Conservation (phyloP, 495 filamentous ascomycete genomes). For the Sporormia fimetaria region DNA sequence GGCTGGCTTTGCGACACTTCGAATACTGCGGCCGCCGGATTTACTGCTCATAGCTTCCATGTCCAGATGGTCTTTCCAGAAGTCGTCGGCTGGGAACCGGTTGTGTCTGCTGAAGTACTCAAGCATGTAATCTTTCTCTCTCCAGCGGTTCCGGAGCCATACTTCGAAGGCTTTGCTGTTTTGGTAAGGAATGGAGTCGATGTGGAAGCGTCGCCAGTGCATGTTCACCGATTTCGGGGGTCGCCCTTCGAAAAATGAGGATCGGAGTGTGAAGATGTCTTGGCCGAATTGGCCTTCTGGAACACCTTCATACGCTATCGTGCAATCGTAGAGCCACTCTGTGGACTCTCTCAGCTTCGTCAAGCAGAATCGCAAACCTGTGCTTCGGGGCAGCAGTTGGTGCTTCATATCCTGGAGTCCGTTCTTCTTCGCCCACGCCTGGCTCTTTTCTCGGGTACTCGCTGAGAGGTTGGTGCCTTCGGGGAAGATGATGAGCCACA, state of each 20-base stretch:
- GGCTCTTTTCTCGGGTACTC: constrained; percentile 29
- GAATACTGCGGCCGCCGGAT: constrained; percentile 15
- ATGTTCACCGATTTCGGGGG: constrained; percentile 37
- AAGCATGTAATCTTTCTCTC: constrained; percentile 36
- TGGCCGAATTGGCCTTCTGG: constrained; percentile 33
- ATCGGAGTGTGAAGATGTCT: constrained; percentile 35
- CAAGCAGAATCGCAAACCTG: constrained; percentile 34
- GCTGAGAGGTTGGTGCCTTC: constrained; percentile 35
- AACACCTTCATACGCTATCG: constrained; percentile 36
- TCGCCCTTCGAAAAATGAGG: constrained; percentile 35
- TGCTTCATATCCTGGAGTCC: constrained; percentile 36
- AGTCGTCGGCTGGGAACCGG: constrained; percentile 31
- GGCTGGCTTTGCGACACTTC: constrained; percentile 14
- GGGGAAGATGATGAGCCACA: constrained; percentile 37
- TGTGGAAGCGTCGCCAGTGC: constrained; percentile 35
- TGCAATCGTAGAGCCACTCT: constrained; percentile 37
- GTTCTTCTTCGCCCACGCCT: constrained; percentile 32
- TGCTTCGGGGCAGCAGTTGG: constrained; percentile 33
- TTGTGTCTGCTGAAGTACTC: constrained; percentile 30
- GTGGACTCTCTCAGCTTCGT: constrained; percentile 31
- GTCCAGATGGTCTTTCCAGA: constrained; percentile 25
- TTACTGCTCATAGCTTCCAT: constrained; percentile 9
- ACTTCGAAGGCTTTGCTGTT: constrained; percentile 31
- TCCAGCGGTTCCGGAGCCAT: constrained; percentile 35
- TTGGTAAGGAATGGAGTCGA: constrained; percentile 31